Percentiles rank a stretch among this genome's conserved stretches.
Evolutionary conservation across 106 monocot genomes (phyloP).

Genomic region (Allium fistulosum): DNA sequence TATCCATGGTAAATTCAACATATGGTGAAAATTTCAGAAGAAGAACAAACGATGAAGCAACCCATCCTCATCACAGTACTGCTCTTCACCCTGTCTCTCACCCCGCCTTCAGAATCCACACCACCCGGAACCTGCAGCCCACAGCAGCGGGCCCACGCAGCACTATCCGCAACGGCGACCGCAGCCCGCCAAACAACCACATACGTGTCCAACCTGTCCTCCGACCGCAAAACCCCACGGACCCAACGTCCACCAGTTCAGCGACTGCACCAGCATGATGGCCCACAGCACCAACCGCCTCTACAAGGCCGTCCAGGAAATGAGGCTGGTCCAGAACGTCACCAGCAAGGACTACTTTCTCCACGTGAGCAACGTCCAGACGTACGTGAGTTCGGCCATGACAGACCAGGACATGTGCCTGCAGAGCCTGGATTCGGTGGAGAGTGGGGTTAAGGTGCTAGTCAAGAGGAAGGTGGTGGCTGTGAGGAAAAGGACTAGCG

Average conservation of each 20-base stretch:
- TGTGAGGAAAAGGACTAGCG: neutral
- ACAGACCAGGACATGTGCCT: too few relatives aligned
- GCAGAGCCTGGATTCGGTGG: neutral
- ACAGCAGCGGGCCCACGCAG: constrained; percentile 30
- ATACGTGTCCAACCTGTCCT: constrained; percentile 16
- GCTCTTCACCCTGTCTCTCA: neutral
- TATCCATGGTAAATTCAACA: too few relatives aligned
- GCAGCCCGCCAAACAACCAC: constrained; percentile 20
- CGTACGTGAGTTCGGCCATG: too few relatives aligned
- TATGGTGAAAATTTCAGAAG: too few relatives aligned
- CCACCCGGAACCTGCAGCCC: constrained; percentile 7
- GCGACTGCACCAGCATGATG: constrained; percentile 70
- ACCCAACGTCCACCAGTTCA: constrained; percentile 15
- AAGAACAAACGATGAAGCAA: too few relatives aligned
- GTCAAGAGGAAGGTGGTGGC: constrained; percentile 7
- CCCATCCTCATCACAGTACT: too few relatives aligned
- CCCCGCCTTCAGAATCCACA: neutral
- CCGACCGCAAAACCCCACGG: neutral
- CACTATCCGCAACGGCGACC: constrained; percentile 24
- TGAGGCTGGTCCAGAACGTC: constrained; percentile 14
- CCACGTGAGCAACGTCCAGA: too few relatives aligned
- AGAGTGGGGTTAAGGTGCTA: neutral
- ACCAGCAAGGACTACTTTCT: too few relatives aligned
- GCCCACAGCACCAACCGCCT: constrained; percentile 47
- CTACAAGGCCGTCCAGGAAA: constrained; percentile 18